Evolutionary conservation across 192 early-diverging fungal species (phyloP), one percentile per base, ranked within the genome.

Genomic region (Phycomyces blakesleeanus): DNA sequence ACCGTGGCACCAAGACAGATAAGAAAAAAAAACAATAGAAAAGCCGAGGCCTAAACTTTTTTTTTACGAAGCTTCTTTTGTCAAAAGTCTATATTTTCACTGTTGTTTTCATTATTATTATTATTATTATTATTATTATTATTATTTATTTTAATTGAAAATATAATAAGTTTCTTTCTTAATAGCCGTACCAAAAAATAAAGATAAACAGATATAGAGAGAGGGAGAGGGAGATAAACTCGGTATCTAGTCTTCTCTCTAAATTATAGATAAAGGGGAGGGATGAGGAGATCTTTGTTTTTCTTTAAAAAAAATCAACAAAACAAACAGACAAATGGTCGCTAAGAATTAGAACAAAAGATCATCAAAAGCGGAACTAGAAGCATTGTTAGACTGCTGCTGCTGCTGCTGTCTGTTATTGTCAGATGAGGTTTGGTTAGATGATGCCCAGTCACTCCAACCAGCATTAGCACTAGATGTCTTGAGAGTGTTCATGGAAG

Each of bases 401-500:
- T 27, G 34, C 55, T 39, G 59, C 12, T 37, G 12, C 10, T 27
- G 34, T 44, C 41, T 29, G 14, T 26, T 18, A 42, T 55, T 6
- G n/a, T n/a, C 25, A 15, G 38, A 5, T 10, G 41, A 5, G 6
- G 59, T 20, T 5, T 60, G 6, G 51, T 62, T 62, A 21, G 57
- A 37, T 22, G 61, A 63, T 27, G 71, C 71, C 71, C 71, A 73
- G 12, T 61, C 57, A 22, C 54, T 64, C 72, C 72, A 74, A 16
- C 65, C 66, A 0, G 72, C 63, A 50, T 59, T 64, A 5, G 49
- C 51, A 27, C 66, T 66, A 3, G 69, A 71, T 52, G 74, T 56
- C 22, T 73, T 73, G 54, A 73, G 27, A 1, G 83, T 73, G 37
- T 85, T 85, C 83, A 85, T 85, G 20, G 83, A 83, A 21, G 83